phyloP scores from a whole-genome alignment of 108 stramenopile species.

The Pinguiococcus pyrenoidosus region DNA sequence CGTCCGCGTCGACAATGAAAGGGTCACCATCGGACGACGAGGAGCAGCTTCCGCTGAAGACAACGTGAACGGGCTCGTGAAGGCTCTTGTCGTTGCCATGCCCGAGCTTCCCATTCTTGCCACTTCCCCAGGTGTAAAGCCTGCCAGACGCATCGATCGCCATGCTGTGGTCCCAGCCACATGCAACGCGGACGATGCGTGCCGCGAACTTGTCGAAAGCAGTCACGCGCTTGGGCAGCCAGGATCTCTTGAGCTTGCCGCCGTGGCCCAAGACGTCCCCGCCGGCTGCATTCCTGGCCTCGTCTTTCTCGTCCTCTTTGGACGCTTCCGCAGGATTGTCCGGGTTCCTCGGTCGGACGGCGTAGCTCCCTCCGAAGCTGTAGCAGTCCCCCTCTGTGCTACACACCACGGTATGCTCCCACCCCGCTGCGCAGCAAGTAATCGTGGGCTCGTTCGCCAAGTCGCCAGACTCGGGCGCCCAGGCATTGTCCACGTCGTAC shows the following conservation, averaged over 20 bases:
- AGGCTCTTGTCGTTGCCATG: slow-evolving; percentile 19
- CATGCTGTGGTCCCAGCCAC: slow-evolving; percentile 37
- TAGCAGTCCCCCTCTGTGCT: slow-evolving; percentile 10
- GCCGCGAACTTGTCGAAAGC: no score
- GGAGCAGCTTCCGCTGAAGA: no score
- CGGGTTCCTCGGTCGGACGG: slow-evolving; percentile 1
- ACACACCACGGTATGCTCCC: slow-evolving; percentile 29
- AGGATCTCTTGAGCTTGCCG: neutral
- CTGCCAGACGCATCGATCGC: slow-evolving; percentile 14
- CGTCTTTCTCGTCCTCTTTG: neutral
- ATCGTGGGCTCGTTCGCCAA: neutral
- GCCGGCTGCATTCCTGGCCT: neutral
- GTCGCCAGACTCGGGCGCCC: neutral
- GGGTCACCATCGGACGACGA: no score
- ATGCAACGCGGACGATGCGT: slow-evolving; percentile 13
- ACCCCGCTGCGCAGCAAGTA: slow-evolving; percentile 14
- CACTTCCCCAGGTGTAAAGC: slow-evolving; percentile 31
- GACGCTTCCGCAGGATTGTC: neutral
- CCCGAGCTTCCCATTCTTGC: slow-evolving; percentile 28
- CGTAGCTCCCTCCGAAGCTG: slow-evolving; percentile 20
- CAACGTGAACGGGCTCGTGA: slow-evolving; percentile 1
- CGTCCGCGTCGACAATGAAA: neutral
- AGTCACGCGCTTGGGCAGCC: neutral
- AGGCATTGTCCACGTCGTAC: neutral
- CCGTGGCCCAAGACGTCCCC: slow-evolving; percentile 9